These are phyloP conservation scores for Poterioochromonas sp. DNA, from an alignment of 352 stramenopile genomes.

Conservation along the genomic window DNA sequence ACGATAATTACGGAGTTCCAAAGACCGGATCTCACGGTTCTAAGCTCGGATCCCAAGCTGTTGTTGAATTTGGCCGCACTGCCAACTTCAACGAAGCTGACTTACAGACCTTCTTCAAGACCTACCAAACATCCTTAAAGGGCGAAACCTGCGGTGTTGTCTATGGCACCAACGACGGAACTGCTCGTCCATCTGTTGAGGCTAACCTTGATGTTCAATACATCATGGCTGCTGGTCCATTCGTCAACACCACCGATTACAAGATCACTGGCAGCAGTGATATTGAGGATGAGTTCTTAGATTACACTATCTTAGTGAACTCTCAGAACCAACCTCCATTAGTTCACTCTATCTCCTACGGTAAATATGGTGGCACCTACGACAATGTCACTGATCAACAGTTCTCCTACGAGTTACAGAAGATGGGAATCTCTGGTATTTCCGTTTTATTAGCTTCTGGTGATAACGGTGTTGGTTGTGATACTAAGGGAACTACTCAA, in stretches of 20 bases:
- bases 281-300: slow-evolving; percentile 21
- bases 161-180: slow-evolving; percentile 2
- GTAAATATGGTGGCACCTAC: not conserved
- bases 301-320: slow-evolving; percentile 22
- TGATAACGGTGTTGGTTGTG: slow-evolving; percentile 32
- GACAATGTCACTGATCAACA: slow-evolving; percentile 18
- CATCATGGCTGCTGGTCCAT: slow-evolving; percentile 28
- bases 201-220: slow-evolving; percentile 23
- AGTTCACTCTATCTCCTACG: slow-evolving; percentile 19
- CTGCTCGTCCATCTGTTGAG: slow-evolving; percentile 5
- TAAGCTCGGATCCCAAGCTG: slow-evolving; percentile 5
- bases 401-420: slow-evolving; percentile 34
- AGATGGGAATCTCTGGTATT: slow-evolving; percentile 35
- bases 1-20: slow-evolving; percentile 9
- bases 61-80: slow-evolving; percentile 13
- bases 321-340: not conserved
- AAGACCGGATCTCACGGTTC: not conserved
- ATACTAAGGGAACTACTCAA: slow-evolving; percentile 18
- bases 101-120: slow-evolving; percentile 12
- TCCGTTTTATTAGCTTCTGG: slow-evolving; percentile 36
- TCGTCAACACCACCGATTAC: slow-evolving; percentile 28
- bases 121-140: not conserved
- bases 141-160: slow-evolving; percentile 22
- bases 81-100: slow-evolving; percentile 21
- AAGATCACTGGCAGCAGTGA: not conserved